Percentiles rank a stretch among this genome's conserved stretches.
Conservation (phyloP, 1,139 yeast genomes). For the Pichia sp. region DNA sequence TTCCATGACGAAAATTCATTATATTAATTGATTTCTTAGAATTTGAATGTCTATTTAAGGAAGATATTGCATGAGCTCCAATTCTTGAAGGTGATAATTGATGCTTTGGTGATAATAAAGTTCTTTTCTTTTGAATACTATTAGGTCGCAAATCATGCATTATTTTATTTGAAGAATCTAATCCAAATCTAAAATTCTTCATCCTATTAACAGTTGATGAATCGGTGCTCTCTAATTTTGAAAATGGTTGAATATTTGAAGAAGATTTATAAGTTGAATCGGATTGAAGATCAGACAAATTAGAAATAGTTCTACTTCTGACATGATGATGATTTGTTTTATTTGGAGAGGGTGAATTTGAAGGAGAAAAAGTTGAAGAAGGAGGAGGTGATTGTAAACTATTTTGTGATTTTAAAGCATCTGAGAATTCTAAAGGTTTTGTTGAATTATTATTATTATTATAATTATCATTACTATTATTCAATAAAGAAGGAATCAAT, state of each 20-base stretch:
- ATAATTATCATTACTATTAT: too few relatives aligned
- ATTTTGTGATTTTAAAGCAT: too few relatives aligned
- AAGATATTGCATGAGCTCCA: slow-evolving; percentile 69
- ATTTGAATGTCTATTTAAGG: slow-evolving; percentile 30
- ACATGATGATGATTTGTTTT: slow-evolving; percentile 11
- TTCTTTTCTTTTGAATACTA: slow-evolving; percentile 14
- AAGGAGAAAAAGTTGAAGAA: slow-evolving; percentile 4
- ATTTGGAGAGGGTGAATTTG: slow-evolving; percentile 10
- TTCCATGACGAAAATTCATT: slow-evolving; percentile 23
- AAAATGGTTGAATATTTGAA: background rate
- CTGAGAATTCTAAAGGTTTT: too few relatives aligned
- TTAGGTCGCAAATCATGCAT: slow-evolving; percentile 7
- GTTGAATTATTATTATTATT: too few relatives aligned
- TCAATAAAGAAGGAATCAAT: slow-evolving; percentile 60
- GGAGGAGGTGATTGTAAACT: background rate
- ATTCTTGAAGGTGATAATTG: slow-evolving; percentile 64
- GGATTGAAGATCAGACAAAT: slow-evolving; percentile 10
- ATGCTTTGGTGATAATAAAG: slow-evolving; percentile 32
- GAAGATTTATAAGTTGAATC: background rate
- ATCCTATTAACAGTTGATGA: slow-evolving; percentile 32
- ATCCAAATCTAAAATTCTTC: slow-evolving; percentile 39
- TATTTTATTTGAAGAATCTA: slow-evolving; percentile 19
- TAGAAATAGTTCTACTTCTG: slow-evolving; percentile 18
- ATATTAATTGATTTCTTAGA: slow-evolving; percentile 10
- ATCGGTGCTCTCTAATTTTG: slow-evolving; percentile 18